These are phyloP conservation scores for Cerioporus squamosus DNA, from an alignment of 1,284 basidiomycete species.

Conservation along the genomic window DNA sequence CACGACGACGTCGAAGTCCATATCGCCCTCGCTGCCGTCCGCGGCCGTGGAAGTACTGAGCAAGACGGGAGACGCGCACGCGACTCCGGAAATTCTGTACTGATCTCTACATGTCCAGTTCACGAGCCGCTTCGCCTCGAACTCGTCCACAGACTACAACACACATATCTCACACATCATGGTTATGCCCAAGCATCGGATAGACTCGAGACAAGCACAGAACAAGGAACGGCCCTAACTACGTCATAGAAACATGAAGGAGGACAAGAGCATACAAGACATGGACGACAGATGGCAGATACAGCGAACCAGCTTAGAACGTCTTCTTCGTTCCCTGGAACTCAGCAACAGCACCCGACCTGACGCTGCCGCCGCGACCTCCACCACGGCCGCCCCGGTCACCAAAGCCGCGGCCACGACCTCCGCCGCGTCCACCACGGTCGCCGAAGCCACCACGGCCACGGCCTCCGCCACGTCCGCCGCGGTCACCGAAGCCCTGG, in stretches of 20 bases:
- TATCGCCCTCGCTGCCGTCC: constrained; percentile 12
- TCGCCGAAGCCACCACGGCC: constrained; percentile 40
- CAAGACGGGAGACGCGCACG: too few relatives aligned
- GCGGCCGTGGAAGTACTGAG: constrained; percentile 7
- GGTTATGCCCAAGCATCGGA: background rate
- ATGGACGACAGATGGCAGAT: background rate
- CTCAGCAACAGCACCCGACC: constrained; percentile 75
- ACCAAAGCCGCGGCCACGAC: constrained; percentile 44
- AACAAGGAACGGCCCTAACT: constrained; percentile 6
- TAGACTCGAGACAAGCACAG: background rate
- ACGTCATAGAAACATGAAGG: constrained; percentile 18
- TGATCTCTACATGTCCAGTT: too few relatives aligned
- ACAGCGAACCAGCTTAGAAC: constrained; percentile 46
- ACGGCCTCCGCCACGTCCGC: constrained; percentile 50
- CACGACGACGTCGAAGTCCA: constrained; percentile 79
- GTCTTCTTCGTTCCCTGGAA: constrained; percentile 85
- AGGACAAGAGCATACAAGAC: constrained; percentile 14
- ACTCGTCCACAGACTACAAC: too few relatives aligned
- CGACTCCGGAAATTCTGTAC: too few relatives aligned
- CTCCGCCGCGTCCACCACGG: constrained; percentile 23
- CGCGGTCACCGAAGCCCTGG: constrained; percentile 43
- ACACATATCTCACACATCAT: too few relatives aligned
- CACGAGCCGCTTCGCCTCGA: too few relatives aligned
- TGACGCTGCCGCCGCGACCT: constrained; percentile 49
- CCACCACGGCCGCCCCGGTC: constrained; percentile 40